These are phyloP conservation scores for Chrysanthemum seticuspe DNA, from an alignment of 129 eudicot genomes.

Conservation along the genomic window DNA sequence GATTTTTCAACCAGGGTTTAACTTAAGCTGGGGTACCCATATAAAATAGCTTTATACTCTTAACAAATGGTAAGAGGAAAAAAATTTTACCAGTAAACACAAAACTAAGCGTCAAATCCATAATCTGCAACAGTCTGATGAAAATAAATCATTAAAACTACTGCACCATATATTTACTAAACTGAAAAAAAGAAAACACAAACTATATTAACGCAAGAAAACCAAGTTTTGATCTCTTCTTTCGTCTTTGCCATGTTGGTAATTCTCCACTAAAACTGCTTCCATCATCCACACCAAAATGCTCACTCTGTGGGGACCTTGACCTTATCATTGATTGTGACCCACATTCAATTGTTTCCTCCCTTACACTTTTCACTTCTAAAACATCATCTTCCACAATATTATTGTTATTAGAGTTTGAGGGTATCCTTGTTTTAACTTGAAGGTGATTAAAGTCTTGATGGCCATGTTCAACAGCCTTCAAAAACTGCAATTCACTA, in stretches of 20 bases:
- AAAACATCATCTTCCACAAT: slow-evolving; percentile 34
- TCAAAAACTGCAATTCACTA: slow-evolving; percentile 64
- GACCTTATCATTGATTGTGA: slow-evolving; percentile 33
- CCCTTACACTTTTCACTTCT: slow-evolving; percentile 45
- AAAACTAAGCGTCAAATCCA: background rate
- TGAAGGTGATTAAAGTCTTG: slow-evolving; percentile 16
- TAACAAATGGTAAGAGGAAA: no score
- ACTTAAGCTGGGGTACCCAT: no score
- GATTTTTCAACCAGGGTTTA: no score
- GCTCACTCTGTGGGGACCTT: slow-evolving; percentile 38
- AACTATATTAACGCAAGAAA: slow-evolving; percentile 17
- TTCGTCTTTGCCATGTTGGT: slow-evolving; percentile 73
- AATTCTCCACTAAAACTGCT: slow-evolving; percentile 29
- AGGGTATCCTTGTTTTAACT: slow-evolving; percentile 36
- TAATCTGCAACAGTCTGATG: slow-evolving; percentile 4
- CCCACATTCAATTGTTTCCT: slow-evolving; percentile 44
- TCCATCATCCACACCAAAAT: slow-evolving; percentile 29
- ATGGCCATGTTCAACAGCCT: slow-evolving; percentile 76
- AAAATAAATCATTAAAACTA: background rate
- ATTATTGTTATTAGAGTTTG: slow-evolving; percentile 18
- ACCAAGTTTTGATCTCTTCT: slow-evolving; percentile 64
- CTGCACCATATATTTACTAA: slow-evolving; percentile 13
- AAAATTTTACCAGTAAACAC: no score
- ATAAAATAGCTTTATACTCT: no score
- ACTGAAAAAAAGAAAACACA: background rate